These are phyloP conservation scores for Dichomitus squalens DNA, from an alignment of 1,284 basidiomycete genomes.

Conservation along the genomic window DNA sequence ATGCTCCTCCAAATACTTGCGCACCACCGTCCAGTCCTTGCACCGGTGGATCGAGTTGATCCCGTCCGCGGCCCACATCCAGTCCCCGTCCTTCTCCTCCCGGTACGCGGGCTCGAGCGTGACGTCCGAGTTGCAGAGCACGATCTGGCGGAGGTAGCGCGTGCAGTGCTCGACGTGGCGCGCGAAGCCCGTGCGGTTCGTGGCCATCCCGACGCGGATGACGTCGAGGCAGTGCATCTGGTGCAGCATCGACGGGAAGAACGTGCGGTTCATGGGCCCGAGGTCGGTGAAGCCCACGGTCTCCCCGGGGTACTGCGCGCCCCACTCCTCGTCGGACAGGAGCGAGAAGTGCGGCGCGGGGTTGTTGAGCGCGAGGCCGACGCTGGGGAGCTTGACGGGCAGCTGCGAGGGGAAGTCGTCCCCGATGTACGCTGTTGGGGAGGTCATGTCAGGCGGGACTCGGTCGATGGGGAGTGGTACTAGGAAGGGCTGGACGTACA, in stretches of 20 bases:
- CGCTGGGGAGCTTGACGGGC: slow-evolving; percentile 20
- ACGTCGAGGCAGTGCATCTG: slow-evolving; percentile 30
- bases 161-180: slow-evolving; percentile 42
- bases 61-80: slow-evolving; percentile 22
- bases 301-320: slow-evolving; percentile 35
- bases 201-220: slow-evolving; percentile 20
- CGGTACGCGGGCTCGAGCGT: slow-evolving; percentile 40
- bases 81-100: slow-evolving; percentile 17
- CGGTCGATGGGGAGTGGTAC: too few relatives aligned
- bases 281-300: slow-evolving; percentile 40
- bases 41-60: slow-evolving; percentile 32
- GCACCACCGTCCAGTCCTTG: slow-evolving; percentile 33
- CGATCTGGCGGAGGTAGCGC: slow-evolving; percentile 40
- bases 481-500: neutral
- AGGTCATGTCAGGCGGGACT: slow-evolving; percentile 21
- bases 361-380: slow-evolving; percentile 18
- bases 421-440: slow-evolving; percentile 24
- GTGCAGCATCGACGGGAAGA: slow-evolving; percentile 28
- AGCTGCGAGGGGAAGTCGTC: slow-evolving; percentile 28
- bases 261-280: slow-evolving; percentile 30
- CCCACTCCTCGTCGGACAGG: slow-evolving; percentile 37
- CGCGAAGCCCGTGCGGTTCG: slow-evolving; percentile 19
- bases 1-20: slow-evolving; percentile 5
- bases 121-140: slow-evolving; percentile 41
- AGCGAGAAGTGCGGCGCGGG: slow-evolving; percentile 16